These are phyloP conservation scores for Pichia kudriavzevii DNA, from an alignment of 1,139 yeast species.

Conservation along the genomic window DNA sequence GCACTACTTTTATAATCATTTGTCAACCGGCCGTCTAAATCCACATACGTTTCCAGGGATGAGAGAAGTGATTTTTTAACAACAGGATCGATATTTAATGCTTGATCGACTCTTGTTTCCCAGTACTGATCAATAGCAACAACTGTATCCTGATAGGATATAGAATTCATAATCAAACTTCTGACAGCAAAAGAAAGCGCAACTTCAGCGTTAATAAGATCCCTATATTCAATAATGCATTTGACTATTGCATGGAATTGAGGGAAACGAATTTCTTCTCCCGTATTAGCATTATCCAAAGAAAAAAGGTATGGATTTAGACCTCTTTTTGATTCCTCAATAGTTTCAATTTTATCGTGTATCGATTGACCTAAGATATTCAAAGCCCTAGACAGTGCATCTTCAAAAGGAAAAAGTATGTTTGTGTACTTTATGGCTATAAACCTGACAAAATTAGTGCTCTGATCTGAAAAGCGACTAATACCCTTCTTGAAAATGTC, in stretches of 20 bases:
- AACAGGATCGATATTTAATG: constrained; percentile 51
- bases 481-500: constrained; percentile 30
- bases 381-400: constrained; percentile 59
- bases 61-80: constrained; percentile 37
- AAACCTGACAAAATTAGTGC: constrained; percentile 41
- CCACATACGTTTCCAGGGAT: constrained; percentile 24
- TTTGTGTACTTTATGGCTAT: constrained; percentile 62
- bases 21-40: constrained; percentile 9
- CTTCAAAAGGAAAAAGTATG: constrained; percentile 58
- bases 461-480: constrained; percentile 15
- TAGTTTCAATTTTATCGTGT: constrained; percentile 52
- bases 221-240: constrained; percentile 27
- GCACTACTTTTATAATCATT: constrained; percentile 13
- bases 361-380: constrained; percentile 54
- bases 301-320: constrained; percentile 70
- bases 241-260: constrained; percentile 21
- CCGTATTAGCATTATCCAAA: constrained; percentile 20
- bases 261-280: constrained; percentile 30
- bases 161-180: constrained; percentile 59
- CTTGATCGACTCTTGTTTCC: constrained; percentile 65
- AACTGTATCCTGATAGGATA: constrained; percentile 44
- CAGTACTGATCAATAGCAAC: constrained; percentile 68
- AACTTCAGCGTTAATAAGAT: constrained; percentile 31
- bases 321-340: constrained; percentile 80
- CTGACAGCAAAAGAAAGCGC: constrained; percentile 46